Evolutionary conservation across 495 filamentous ascomycete species (phyloP).

Genomic region (Daldinia caldariorum): DNA sequence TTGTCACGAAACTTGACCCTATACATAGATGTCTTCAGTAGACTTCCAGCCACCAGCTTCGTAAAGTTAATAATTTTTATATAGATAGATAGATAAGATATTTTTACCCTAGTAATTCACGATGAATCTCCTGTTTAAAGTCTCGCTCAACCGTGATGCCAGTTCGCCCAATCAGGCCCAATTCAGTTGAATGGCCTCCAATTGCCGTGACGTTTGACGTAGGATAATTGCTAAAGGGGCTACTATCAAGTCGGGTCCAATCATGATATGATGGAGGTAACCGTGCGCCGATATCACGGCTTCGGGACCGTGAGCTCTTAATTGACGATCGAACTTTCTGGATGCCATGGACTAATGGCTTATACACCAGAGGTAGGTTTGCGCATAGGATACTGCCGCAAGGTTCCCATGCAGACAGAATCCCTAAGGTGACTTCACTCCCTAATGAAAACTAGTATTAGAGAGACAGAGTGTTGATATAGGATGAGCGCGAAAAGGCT

Average conservation of each 20-base stretch:
- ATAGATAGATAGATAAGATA: not conserved
- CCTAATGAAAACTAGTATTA: constrained; percentile 36
- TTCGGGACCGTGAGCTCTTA: constrained; percentile 17
- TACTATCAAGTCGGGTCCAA: constrained; percentile 27
- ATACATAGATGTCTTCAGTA: no score
- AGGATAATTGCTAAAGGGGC: constrained; percentile 13
- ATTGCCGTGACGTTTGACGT: constrained; percentile 26
- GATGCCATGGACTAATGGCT: constrained; percentile 19
- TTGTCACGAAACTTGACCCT: no score
- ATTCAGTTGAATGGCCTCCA: constrained; percentile 25
- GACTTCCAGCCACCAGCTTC: no score
- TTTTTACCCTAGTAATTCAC: not conserved
- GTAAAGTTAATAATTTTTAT: not conserved
- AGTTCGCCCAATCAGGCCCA: constrained; percentile 12
- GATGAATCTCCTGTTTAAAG: constrained; percentile 33
- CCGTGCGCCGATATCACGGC: constrained; percentile 9
- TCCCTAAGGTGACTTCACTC: constrained; percentile 53
- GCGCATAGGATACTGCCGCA: constrained; percentile 58
- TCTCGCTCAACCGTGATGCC: constrained; percentile 34
- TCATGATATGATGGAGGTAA: constrained; percentile 25
- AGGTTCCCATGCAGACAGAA: constrained; percentile 56
- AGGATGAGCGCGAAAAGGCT: not conserved
- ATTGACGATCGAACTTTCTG: constrained; percentile 32
- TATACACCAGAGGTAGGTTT: constrained; percentile 54
- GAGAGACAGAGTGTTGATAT: not conserved